These are phyloP conservation scores for Spergularia azorica DNA, from an alignment of 179 eudicot species.

Conservation along the genomic window DNA sequence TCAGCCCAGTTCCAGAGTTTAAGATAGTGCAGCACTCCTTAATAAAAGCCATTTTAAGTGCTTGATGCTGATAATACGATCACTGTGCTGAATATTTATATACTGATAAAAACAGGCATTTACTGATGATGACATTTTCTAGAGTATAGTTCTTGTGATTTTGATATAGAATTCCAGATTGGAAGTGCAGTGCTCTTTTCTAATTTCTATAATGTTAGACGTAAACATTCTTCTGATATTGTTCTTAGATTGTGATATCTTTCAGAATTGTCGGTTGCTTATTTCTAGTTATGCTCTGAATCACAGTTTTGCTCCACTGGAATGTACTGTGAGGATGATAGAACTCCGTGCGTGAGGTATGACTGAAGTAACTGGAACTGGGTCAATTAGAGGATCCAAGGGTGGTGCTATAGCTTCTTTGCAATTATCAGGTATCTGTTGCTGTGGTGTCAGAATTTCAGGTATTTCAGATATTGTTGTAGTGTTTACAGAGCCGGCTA, in stretches of 20 bases:
- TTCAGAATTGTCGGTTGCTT: neutral
- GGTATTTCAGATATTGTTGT: constrained; percentile 38
- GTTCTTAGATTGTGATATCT: constrained; percentile 2
- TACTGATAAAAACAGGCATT: too few relatives aligned
- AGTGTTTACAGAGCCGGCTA: neutral
- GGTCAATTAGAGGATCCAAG: constrained; percentile 87
- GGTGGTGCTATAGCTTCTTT: constrained; percentile 79
- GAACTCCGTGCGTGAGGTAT: constrained; percentile 88
- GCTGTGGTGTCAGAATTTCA: constrained; percentile 98
- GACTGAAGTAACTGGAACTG: constrained; percentile 74
- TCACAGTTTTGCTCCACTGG: neutral
- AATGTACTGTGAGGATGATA: constrained; percentile 56
- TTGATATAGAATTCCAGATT: too few relatives aligned
- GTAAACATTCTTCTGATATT: neutral
- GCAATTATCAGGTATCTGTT: constrained; percentile 85
- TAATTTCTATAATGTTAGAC: neutral
- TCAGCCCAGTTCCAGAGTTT: too few relatives aligned
- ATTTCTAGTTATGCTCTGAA: neutral
- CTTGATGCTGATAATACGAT: too few relatives aligned
- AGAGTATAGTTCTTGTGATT: too few relatives aligned
- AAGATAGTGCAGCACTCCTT: too few relatives aligned
- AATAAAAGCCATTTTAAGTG: too few relatives aligned
- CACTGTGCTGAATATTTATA: too few relatives aligned
- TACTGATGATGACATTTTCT: neutral
- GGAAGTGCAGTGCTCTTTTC: neutral